Conservation (phyloP, 495 filamentous ascomycete species). For the Neurospora sp. region DNA sequence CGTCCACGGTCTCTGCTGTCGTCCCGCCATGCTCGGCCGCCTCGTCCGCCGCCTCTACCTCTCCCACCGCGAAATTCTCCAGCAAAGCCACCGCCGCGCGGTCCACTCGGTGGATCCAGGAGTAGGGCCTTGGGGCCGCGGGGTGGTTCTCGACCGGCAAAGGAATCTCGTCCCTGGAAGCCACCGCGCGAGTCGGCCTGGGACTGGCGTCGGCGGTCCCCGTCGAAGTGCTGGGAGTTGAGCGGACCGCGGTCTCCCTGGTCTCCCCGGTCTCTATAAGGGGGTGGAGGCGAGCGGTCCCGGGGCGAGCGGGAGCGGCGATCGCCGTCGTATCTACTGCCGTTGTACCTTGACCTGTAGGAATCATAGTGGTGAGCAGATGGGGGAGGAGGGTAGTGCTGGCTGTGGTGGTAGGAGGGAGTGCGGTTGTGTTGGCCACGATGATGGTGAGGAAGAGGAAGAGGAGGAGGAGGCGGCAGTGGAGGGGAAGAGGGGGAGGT, state of each 20-base stretch:
- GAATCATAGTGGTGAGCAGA: conserved; percentile 10
- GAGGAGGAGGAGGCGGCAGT: not conserved
- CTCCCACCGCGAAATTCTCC: conserved; percentile 36
- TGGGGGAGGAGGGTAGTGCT: not conserved
- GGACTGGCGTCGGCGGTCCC: conserved; percentile 36
- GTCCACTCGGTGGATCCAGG: conserved; percentile 49
- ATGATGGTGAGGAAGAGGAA: conserved; percentile 1
- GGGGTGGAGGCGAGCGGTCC: conserved; percentile 42
- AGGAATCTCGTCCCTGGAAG: conserved; percentile 20
- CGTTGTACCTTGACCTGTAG: conserved; percentile 35
- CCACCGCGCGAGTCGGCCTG: conserved; percentile 37
- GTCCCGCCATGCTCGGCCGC: conserved; percentile 40
- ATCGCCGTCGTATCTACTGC: conserved; percentile 35
- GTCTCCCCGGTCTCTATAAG: conserved; percentile 43
- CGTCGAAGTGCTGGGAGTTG: conserved; percentile 35
- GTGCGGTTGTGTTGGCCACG: not conserved
- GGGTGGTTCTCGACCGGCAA: conserved; percentile 43
- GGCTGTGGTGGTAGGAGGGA: not conserved
- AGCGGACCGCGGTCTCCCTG: conserved; percentile 20
- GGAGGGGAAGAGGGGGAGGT: not conserved
- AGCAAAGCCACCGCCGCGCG: conserved; percentile 37
- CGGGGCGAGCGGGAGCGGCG: conserved; percentile 43
- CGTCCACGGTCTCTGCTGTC: conserved; percentile 53
- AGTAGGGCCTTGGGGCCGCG: conserved; percentile 60
- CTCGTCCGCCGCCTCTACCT: conserved; percentile 25